Evolutionary conservation across 257 asterid species (phyloP), one percentile per base, ranked within the genome.

Genomic region (Echites panduratus): DNA sequence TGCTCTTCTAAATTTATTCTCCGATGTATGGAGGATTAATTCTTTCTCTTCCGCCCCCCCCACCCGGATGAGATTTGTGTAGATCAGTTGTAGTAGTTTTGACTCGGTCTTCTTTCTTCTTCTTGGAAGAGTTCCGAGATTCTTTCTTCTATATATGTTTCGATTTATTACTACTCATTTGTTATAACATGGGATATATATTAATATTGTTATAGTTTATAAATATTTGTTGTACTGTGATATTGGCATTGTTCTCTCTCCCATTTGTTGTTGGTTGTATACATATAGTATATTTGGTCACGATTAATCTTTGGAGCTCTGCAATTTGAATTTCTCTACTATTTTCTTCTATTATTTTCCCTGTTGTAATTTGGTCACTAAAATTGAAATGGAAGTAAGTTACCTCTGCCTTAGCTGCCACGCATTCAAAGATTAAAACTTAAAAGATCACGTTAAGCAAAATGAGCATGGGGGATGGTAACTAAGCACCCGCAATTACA

Each of bases 1-100:
- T 78, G 69, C 77, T 89, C 49, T 76, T 89, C 76, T 87, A 75
- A 79, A 58, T 22, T 2, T 38, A 24, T 64, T 35, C 47, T 64
- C 17, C 6, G 49, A 11, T 9, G 14, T 29, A 44, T 16, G 35
- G 32, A 24, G 29, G 9, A 20, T 29, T 7, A 11, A 58, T 44
- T 32, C 1, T 0, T 61, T 27, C 0, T 32, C 3, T 32, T 32
- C 38, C 38, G 4, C n/a, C n/a, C n/a, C n/a, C n/a, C n/a, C n/a
- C n/a, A n/a, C n/a, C n/a, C n/a, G n/a, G n/a, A n/a, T 20, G 73
- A 49, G 38, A 66, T 49, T 3, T 58, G 40, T 54, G 75, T 48
- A 75, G 75, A 27, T 32, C 38, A 3, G 57, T 22, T 56, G 24
- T 38, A 48, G 45, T 7, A 32, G 38, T 32, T 32, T 76, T 0